Evolutionary conservation across 352 stramenopile genomes (phyloP).

Genomic region (Phytophthora podocarpi): DNA sequence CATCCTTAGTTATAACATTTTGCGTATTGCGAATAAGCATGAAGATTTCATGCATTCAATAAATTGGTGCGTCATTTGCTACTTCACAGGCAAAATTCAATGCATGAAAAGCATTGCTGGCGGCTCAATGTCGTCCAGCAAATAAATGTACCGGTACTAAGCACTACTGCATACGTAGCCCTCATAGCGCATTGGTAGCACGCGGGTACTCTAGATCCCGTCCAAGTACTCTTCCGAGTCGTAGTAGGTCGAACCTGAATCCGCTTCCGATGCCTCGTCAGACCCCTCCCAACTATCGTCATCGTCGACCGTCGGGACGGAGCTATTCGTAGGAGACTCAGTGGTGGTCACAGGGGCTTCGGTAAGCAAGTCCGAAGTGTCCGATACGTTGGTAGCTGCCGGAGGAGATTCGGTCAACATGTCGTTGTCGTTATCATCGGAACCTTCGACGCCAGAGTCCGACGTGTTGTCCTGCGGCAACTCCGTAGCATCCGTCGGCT

Average conservation of each 20-base stretch:
- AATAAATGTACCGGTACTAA: too few relatives aligned
- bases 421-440: not conserved
- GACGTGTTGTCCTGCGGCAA: not conserved
- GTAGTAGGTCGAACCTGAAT: constrained; percentile 24
- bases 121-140: too few relatives aligned
- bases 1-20: too few relatives aligned
- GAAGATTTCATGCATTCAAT: too few relatives aligned
- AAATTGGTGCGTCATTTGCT: too few relatives aligned
- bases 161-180: too few relatives aligned
- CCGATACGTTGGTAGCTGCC: not conserved
- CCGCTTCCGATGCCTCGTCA: constrained; percentile 1
- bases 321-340: not conserved
- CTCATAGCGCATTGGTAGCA: too few relatives aligned
- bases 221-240: constrained; percentile 14
- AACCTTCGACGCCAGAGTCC: not conserved
- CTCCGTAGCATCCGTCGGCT: not conserved
- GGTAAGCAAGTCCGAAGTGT: constrained; percentile 15
- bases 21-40: too few relatives aligned
- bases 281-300: constrained; percentile 23
- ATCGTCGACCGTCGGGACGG: not conserved
- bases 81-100: too few relatives aligned
- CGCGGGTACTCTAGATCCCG: too few relatives aligned
- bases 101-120: too few relatives aligned
- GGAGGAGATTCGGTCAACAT: constrained; percentile 8
- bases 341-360: not conserved